phyloP scores from a whole-genome alignment of 2,329 filamentous ascomycete species.

The Beauveria sp. region DNA sequence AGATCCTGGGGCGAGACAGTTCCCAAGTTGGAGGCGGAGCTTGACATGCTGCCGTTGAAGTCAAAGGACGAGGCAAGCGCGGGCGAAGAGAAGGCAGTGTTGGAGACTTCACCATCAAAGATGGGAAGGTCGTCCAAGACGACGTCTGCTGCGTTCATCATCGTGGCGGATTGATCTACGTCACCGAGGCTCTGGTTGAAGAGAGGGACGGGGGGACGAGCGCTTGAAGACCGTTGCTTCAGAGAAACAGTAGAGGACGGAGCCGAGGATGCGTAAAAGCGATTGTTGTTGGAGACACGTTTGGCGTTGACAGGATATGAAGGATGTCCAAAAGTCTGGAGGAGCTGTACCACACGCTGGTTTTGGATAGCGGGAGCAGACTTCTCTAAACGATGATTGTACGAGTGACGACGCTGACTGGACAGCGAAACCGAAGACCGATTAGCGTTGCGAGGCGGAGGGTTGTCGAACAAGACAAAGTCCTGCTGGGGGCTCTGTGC shows the following conservation, averaged over 20 bases:
- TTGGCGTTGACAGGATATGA: slow-evolving; percentile 48
- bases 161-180: slow-evolving; percentile 37
- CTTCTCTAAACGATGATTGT: slow-evolving; percentile 37
- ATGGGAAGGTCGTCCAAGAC: slow-evolving; percentile 51
- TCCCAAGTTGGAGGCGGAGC: slow-evolving; percentile 47
- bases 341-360: slow-evolving; percentile 51
- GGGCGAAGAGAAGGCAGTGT: slow-evolving; percentile 46
- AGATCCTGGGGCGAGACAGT: slow-evolving; percentile 85
- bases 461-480: slow-evolving; percentile 69
- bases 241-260: slow-evolving; percentile 52
- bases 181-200: slow-evolving; percentile 56
- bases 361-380: slow-evolving; percentile 39
- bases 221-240: slow-evolving; percentile 43
- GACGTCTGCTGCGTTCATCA: slow-evolving; percentile 45
- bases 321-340: slow-evolving; percentile 49
- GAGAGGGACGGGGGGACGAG: slow-evolving; percentile 63
- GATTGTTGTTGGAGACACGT: slow-evolving; percentile 51
- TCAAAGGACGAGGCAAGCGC: slow-evolving; percentile 45
- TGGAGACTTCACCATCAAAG: slow-evolving; percentile 44
- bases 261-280: slow-evolving; percentile 62
- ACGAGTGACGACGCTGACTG: slow-evolving; percentile 38
- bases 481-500: slow-evolving; percentile 49
- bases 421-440: slow-evolving; percentile 31
- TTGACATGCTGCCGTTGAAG: slow-evolving; percentile 37
- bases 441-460: slow-evolving; percentile 31